Conservation (phyloP, 495 filamentous ascomycete genomes). For the Polyplosphaeria fusca region DNA sequence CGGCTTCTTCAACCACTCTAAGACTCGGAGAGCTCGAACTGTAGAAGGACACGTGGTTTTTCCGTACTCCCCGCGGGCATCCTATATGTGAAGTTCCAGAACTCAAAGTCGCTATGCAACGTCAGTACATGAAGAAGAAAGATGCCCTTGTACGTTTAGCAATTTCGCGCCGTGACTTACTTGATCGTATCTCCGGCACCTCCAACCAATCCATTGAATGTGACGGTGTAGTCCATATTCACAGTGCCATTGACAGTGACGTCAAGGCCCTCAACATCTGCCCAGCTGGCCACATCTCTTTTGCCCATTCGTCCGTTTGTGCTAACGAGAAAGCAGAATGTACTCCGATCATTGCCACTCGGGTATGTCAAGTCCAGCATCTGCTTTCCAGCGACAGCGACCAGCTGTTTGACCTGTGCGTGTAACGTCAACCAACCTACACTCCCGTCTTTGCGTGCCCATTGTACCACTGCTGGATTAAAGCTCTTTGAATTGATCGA, state of each 20-base stretch:
- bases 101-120: slow-evolving; percentile 12
- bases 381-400: slow-evolving; percentile 7
- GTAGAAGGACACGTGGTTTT: slow-evolving; percentile 1
- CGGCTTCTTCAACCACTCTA: no score
- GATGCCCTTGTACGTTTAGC: neutral
- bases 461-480: slow-evolving; percentile 24
- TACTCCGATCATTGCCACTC: slow-evolving; percentile 6
- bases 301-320: slow-evolving; percentile 13
- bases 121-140: neutral
- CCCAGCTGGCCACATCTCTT: slow-evolving; percentile 18
- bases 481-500: slow-evolving; percentile 14
- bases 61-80: slow-evolving; percentile 9
- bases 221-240: slow-evolving; percentile 3
- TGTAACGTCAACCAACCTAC: slow-evolving; percentile 15
- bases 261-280: slow-evolving; percentile 11
- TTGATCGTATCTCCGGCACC: slow-evolving; percentile 13
- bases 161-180: no score
- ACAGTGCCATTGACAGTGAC: slow-evolving; percentile 8
- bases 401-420: slow-evolving; percentile 11
- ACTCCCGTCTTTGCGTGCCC: slow-evolving; percentile 12
- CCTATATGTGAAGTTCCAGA: slow-evolving; percentile 24
- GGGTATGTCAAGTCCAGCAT: slow-evolving; percentile 13
- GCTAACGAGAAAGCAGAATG: slow-evolving; percentile 12
- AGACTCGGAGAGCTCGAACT: slow-evolving; percentile 9
- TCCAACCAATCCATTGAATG: slow-evolving; percentile 19